These are phyloP conservation scores for Fusarium sublunatum DNA, from an alignment of 2,329 filamentous ascomycete genomes.

Conservation along the genomic window DNA sequence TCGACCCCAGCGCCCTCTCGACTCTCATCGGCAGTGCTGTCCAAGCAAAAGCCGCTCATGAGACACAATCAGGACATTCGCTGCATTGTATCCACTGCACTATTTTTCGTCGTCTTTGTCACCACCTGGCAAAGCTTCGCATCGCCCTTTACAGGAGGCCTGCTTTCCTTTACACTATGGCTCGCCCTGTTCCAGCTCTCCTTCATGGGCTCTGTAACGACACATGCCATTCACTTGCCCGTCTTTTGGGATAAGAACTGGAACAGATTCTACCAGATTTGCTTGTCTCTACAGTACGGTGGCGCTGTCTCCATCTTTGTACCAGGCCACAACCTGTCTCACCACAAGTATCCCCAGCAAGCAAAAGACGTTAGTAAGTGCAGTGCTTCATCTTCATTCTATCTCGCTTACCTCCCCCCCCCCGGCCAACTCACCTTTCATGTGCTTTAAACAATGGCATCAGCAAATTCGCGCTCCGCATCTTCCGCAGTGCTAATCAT, in stretches of 20 bases:
- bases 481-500: neutral
- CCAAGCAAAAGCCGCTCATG: neutral
- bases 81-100: slow-evolving; percentile 13
- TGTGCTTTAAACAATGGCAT: neutral
- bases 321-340: slow-evolving; percentile 22
- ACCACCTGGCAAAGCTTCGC: slow-evolving; percentile 21
- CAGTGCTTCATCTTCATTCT: neutral
- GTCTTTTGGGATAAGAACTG: slow-evolving; percentile 20
- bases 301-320: slow-evolving; percentile 22
- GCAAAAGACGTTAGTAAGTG: slow-evolving; percentile 25
- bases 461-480: no score
- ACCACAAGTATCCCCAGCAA: slow-evolving; percentile 31
- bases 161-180: slow-evolving; percentile 17
- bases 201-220: slow-evolving; percentile 22
- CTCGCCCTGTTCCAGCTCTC: slow-evolving; percentile 22
- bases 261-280: slow-evolving; percentile 29
- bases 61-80: slow-evolving; percentile 20
- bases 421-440: neutral
- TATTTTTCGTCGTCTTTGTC: slow-evolving; percentile 24
- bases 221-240: slow-evolving; percentile 17
- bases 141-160: slow-evolving; percentile 6
- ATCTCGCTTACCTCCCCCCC: no score
- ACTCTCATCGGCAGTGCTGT: neutral
- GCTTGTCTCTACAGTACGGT: slow-evolving; percentile 25
- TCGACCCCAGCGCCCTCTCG: neutral